phyloP scores from a whole-genome alignment of 768 basidiomycete species.

The Suillus decipiens region DNA sequence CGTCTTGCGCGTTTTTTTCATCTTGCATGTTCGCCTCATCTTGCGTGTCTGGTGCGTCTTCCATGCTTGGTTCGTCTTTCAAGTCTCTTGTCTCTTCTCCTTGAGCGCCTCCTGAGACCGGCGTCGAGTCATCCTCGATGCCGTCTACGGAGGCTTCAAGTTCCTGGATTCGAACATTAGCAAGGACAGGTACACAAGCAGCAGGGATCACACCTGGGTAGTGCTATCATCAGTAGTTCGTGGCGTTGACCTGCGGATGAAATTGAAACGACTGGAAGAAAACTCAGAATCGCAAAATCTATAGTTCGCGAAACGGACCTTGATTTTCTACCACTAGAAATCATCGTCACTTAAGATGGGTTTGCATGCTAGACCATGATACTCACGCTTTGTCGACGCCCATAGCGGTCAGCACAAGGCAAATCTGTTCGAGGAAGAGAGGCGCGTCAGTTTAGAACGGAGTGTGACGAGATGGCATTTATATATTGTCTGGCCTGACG shows the following conservation, averaged over 20 bases:
- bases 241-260: not conserved
- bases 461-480: not conserved
- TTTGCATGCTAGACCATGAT: not conserved
- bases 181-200: too few species aligned
- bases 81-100: not conserved
- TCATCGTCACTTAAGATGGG: not conserved
- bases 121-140: not conserved
- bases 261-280: not conserved
- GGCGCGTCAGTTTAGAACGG: too few species aligned
- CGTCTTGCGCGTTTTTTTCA: not conserved
- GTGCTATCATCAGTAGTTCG: not conserved
- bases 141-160: not conserved
- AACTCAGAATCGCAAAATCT: not conserved
- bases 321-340: not conserved
- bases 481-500: not conserved
- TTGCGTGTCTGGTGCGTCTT: not conserved
- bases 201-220: not conserved
- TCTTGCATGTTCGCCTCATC: not conserved
- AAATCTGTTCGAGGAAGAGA: not conserved
- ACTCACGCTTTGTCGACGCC: slow-evolving; percentile 3
- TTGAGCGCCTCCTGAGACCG: not conserved
- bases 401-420: not conserved
- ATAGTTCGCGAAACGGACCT: not conserved
- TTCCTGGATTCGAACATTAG: slow-evolving; percentile 1
- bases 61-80: not conserved